Base-by-base conservation (phyloP, 192 early-diverging fungal genomes). In the Bifiguratus adelaidae region DNA sequence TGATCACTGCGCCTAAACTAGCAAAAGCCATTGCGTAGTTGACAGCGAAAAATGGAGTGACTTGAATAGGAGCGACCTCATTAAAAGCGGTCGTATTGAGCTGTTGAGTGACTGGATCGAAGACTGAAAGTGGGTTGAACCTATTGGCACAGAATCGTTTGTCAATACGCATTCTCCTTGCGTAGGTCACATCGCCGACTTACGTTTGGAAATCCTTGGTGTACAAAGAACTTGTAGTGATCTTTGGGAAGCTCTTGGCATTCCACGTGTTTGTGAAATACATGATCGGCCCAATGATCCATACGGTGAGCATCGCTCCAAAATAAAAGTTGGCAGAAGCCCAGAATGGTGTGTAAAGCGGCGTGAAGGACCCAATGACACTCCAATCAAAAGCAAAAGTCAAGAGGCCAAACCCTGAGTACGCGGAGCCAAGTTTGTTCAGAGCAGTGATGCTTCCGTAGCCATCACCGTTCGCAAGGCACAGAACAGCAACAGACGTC, bases 381-480 rank as follows among this genome's bases (percentile, higher is more conserved):
- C 68, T 77, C 86, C 86, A 91, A 63, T 91, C 87, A 9, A 89
- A 50, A 4, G 78, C 70, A 28, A 89, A 78, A 43, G 73, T 77
- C 20, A 79, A 55, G 41, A 86, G 70, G 2, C 86, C 86, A 22
- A 86, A 58, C 19, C 86, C 86, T 24, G 72, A 58, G 21, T 69
- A 30, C 27, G 72, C 76, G 28, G 64, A 66, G n/a, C 76, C 72
- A 2, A 78, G 38, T 53, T 74, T 70, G 44, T 57, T 52, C 4
- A 15, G 28, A 29, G 16, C 15, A 25, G 7, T 2, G 12, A 30
- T 42, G 19, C 41, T 44, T n/a, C 11, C 20, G 26, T 28, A n/a
- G 16, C 1, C 26, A 20, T 61, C 49, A 45, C 27, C 27, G n/a
- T 24, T 45, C 43, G 32, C n/a, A 15, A 66, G 65, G 23, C 83